A percentile compares a stretch with the other conserved stretches of the same genome.
These are phyloP conservation scores for Sicyos edulis DNA, from an alignment of 306 rosid species.

Conservation along the genomic window DNA sequence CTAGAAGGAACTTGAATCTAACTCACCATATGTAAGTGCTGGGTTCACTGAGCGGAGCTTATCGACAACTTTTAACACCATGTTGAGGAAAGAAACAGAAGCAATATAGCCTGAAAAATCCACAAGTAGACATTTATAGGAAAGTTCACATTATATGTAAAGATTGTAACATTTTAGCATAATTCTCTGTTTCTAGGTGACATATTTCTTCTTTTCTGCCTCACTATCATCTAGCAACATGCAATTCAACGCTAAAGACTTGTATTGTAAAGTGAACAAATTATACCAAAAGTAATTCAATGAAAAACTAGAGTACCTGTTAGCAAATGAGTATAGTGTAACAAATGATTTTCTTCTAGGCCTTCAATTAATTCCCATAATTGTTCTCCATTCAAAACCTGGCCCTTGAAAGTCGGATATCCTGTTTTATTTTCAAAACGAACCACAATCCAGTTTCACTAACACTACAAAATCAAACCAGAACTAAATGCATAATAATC, in stretches of 20 bases:
- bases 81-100: conserved; percentile 61
- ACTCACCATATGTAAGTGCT: conserved; percentile 54
- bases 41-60: conserved; percentile 73
- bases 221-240: background rate
- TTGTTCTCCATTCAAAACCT: conserved; percentile 72
- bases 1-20: background rate
- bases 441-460: conserved; percentile 27
- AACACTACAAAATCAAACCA: conserved; percentile 26
- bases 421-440: conserved; percentile 43
- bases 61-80: conserved; percentile 58
- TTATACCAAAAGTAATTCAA: background rate
- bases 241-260: background rate
- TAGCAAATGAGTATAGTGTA: conserved; percentile 74
- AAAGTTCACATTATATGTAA: background rate
- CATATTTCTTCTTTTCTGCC: background rate
- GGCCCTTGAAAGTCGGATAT: conserved; percentile 81
- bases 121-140: background rate
- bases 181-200: conserved; percentile 8
- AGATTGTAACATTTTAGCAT: background rate
- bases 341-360: conserved; percentile 61
- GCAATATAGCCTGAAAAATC: conserved; percentile 66
- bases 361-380: conserved; percentile 67
- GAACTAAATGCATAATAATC: conserved; percentile 3
- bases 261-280: background rate
- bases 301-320: conserved; percentile 42